Conservation (phyloP, 169 alveolate genomes). For the Plasmodium vivax region DNA sequence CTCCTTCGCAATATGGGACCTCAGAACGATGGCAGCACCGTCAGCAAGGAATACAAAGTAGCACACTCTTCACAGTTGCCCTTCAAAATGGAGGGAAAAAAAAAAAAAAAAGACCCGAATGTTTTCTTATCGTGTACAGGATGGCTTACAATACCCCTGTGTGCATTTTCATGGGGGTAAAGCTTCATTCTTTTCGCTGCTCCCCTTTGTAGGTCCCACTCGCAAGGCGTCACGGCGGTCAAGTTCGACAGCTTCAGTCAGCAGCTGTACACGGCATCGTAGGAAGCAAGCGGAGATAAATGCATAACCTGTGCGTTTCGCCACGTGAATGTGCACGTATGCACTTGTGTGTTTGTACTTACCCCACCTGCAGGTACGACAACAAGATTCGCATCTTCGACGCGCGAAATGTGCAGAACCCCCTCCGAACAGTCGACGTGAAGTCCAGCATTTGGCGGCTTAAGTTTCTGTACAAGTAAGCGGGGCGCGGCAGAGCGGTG, state of each 20-base stretch:
- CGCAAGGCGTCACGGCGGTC: slow-evolving; percentile 71
- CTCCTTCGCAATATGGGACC: slow-evolving; percentile 58
- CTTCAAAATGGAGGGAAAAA: neutral
- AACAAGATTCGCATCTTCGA: slow-evolving; percentile 63
- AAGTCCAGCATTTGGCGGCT: slow-evolving; percentile 72
- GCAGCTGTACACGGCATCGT: slow-evolving; percentile 54
- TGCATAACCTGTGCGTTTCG: neutral
- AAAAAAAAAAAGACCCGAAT: neutral
- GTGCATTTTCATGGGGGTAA: neutral
- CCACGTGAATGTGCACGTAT: neutral
- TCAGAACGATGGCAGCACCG: slow-evolving; percentile 10
- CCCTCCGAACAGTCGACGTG: slow-evolving; percentile 41
- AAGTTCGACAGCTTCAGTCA: slow-evolving; percentile 25
- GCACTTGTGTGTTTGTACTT: neutral
- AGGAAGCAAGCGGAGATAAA: neutral
- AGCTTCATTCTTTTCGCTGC: neutral
- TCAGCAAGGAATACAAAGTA: slow-evolving; percentile 49
- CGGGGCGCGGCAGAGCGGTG: neutral
- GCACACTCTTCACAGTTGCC: neutral
- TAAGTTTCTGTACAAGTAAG: slow-evolving; percentile 55
- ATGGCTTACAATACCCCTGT: neutral
- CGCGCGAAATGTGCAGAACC: slow-evolving; percentile 38
- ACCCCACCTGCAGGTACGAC: slow-evolving; percentile 23
- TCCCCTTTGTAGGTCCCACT: slow-evolving; percentile 37
- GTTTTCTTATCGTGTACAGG: neutral